Evolutionary conservation across 495 filamentous ascomycete genomes (phyloP).

Genomic region (Haplographium delicatum): DNA sequence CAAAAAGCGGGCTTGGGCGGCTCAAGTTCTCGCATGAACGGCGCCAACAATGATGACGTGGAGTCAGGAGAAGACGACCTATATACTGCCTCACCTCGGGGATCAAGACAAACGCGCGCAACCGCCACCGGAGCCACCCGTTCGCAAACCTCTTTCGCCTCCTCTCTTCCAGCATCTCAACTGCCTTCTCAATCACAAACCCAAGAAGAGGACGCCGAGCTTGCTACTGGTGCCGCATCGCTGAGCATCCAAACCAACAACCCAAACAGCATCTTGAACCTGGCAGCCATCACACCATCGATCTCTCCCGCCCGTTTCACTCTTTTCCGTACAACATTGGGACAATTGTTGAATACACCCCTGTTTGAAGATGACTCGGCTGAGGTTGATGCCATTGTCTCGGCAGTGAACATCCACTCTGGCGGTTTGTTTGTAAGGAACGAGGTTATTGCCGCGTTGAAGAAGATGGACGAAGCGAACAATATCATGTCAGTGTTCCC

Average conservation of each 20-base stretch:
- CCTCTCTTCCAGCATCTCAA: slow-evolving; percentile 59
- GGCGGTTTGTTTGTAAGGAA: slow-evolving; percentile 55
- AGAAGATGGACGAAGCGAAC: slow-evolving; percentile 74
- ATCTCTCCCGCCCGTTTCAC: slow-evolving; percentile 61
- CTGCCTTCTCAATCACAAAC: slow-evolving; percentile 46
- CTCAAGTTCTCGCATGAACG: slow-evolving; percentile 17
- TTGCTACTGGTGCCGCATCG: slow-evolving; percentile 16
- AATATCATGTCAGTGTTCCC: slow-evolving; percentile 78
- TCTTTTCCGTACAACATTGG: slow-evolving; percentile 73
- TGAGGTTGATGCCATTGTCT: slow-evolving; percentile 66
- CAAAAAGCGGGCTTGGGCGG: background rate
- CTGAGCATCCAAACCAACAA: too few species aligned
- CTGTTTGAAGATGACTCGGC: slow-evolving; percentile 80
- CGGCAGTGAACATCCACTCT: slow-evolving; percentile 71
- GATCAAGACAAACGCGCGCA: slow-evolving; percentile 36
- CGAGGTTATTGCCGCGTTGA: slow-evolving; percentile 74
- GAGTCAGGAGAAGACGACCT: slow-evolving; percentile 50
- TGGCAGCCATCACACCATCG: slow-evolving; percentile 44
- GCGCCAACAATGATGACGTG: slow-evolving; percentile 23
- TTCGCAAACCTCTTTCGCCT: slow-evolving; percentile 62
- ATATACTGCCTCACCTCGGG: slow-evolving; percentile 50
- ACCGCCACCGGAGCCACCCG: slow-evolving; percentile 35
- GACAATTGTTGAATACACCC: slow-evolving; percentile 68
- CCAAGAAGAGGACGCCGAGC: slow-evolving; percentile 25
- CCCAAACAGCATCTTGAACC: too few species aligned